These are phyloP conservation scores for Rhizopogon vulgaris DNA, from an alignment of 768 basidiomycete genomes.

Conservation along the genomic window DNA sequence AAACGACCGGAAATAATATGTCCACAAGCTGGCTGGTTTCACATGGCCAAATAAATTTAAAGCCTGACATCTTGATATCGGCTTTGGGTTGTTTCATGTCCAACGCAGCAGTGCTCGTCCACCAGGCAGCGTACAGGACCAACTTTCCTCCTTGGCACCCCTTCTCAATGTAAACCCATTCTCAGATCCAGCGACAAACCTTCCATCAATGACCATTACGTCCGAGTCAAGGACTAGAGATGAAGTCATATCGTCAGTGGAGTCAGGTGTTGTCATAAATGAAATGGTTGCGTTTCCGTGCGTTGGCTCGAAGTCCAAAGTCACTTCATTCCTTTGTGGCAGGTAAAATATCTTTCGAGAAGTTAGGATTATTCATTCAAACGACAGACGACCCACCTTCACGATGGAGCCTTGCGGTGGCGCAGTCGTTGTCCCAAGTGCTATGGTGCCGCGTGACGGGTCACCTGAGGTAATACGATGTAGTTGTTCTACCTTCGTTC, in stretches of 20 bases:
- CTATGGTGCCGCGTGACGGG: slow-evolving; percentile 61
- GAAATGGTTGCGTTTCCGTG: slow-evolving; percentile 11
- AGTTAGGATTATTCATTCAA: not conserved
- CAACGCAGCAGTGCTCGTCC: slow-evolving; percentile 15
- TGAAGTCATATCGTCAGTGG: not conserved
- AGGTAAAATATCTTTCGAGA: slow-evolving; percentile 38
- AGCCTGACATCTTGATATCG: not conserved
- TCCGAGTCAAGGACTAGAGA: slow-evolving; percentile 15
- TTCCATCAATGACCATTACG: slow-evolving; percentile 3
- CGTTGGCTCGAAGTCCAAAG: slow-evolving; percentile 3
- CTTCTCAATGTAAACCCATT: slow-evolving; percentile 42
- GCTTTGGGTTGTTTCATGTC: slow-evolving; percentile 10
- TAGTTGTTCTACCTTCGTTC: slow-evolving; percentile 25
- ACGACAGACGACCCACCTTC: slow-evolving; percentile 33
- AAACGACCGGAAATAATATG: not conserved
- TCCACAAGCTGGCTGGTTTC: not conserved
- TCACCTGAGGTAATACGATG: slow-evolving; percentile 65
- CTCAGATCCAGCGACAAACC: slow-evolving; percentile 47
- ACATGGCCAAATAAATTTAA: not conserved
- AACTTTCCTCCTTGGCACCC: slow-evolving; percentile 13
- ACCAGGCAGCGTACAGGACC: slow-evolving; percentile 40
- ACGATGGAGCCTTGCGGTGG: slow-evolving; percentile 46
- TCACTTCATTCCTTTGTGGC: slow-evolving; percentile 13
- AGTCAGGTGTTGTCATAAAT: slow-evolving; percentile 19
- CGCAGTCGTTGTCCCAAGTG: slow-evolving; percentile 48